phyloP scores from a whole-genome alignment of 495 filamentous ascomycete genomes.

The Bacidia rubella region DNA sequence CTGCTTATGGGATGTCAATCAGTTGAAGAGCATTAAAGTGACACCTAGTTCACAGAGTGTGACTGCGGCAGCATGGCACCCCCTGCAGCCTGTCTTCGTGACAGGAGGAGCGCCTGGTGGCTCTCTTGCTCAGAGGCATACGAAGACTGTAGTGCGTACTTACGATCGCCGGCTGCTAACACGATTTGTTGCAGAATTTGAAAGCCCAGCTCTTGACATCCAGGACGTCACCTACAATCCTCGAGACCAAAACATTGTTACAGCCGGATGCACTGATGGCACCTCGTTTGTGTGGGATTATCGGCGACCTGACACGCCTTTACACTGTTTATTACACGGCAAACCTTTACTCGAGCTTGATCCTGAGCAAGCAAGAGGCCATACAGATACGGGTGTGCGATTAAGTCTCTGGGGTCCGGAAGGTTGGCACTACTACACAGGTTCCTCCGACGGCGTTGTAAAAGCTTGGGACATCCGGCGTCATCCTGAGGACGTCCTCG shows the following conservation, averaged over 20 bases:
- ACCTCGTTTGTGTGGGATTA: constrained; percentile 77
- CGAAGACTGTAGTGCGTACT: constrained; percentile 35
- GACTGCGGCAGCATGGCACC: constrained; percentile 73
- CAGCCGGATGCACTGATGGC: constrained; percentile 75
- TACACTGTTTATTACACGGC: constrained; percentile 60
- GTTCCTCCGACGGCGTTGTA: constrained; percentile 74
- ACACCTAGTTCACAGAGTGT: constrained; percentile 50
- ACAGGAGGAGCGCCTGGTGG: constrained; percentile 51
- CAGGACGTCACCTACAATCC: constrained; percentile 59
- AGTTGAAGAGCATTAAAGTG: constrained; percentile 30
- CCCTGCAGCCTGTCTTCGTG: constrained; percentile 40
- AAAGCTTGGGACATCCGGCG: constrained; percentile 72
- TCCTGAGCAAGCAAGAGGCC: constrained; percentile 40
- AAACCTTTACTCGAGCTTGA: constrained; percentile 48
- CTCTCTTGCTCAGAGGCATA: constrained; percentile 22
- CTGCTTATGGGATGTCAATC: constrained; percentile 52
- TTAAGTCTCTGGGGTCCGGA: constrained; percentile 66
- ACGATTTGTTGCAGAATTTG: constrained; percentile 28
- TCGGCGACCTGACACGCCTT: constrained; percentile 37
- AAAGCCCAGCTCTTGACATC: constrained; percentile 73
- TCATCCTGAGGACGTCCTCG: constrained; percentile 42
- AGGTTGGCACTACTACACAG: constrained; percentile 67
- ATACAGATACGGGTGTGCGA: constrained; percentile 67
- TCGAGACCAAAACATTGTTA: constrained; percentile 43
- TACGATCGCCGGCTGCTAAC: constrained; percentile 31